Evolutionary conservation across 805 yeast species (phyloP), one percentile per base, ranked within the genome.

Genomic region (Candida morakotiae): DNA sequence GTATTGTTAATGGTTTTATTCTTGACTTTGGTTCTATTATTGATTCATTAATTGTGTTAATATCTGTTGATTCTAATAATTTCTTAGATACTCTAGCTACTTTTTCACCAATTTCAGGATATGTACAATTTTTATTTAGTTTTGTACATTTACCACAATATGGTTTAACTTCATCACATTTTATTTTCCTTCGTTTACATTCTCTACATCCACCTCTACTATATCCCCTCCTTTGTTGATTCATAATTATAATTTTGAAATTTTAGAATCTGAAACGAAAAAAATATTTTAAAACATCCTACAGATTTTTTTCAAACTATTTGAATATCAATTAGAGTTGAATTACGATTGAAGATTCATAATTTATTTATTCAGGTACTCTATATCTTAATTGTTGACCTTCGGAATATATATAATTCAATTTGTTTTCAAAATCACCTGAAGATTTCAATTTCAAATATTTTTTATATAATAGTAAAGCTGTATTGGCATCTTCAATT

Each of bases 401-500:
- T 49, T 83, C 88, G 27, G 67, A 64, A 51, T 89, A 89, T 11
- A 94, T 73, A 28, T 74, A 71, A 21, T 79, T 74, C 50, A 93
- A 67, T 1, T 77, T 71, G 3, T 57, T 60, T 29, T 83, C 86
- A 40, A 91, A 74, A 20, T 65, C 69, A 0, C 85, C 91, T 0
- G 60, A 56, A 3, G 66, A 70, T 35, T 67, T 64, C 45, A 91
- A 67, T 45, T 82, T 81, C 51, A 75, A 59, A 52, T 86, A 91
- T 51, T 77, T 79, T 43, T 77, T 75, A 63, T 86, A 94, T 24
- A 93, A 63, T 31, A 75, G 59, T 48, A 93, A 69, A 0, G 99
- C 98, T 9, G 94, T 83, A 39, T 71, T 66, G 0, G 99, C 97
- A 64, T 93, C 99, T 53, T 93, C 98, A 31, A 93, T 88, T 1